Base-by-base conservation (phyloP, 1,284 basidiomycete genomes). In the Melampsora abietis-canadensis region DNA sequence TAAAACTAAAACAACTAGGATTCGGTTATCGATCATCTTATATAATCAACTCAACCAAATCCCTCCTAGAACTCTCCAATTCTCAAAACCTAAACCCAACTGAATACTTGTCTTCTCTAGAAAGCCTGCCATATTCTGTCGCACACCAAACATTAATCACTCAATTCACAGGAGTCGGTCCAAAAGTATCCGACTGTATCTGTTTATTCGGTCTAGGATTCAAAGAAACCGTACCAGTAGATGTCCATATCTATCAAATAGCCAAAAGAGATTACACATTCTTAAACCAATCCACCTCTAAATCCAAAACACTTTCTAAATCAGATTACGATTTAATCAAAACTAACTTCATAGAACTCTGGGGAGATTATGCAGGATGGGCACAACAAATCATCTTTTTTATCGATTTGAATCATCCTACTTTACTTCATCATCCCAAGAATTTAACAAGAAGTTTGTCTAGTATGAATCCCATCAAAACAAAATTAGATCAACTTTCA, bases 21-120 rank as follows among this genome's bases (percentile, higher is more conserved):
- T 98, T 98, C 83, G 96, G 96, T 0, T 98, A 98, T 80, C 89
- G 96, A 47, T 94, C 96, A 0, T 86, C 89, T 64, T 99, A 90
- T 80, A 89, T 99, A 54, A 88, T 92, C 66, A 86, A 87, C 61
- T 92, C 94, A 24, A 14, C 24, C 73, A 68, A 68, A 17, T 31
- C 12, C 27, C 19, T n/a, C 24, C 5, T n/a, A 19, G 40, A n/a
- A 12, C 27, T 27, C 31, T 34, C 12, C 5, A 12, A 2, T 12
- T 40, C 37, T 7, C 37, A 40, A 47, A 31, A 40, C 19, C 34
- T 44, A 27, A 44, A 63, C 24, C 68, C 76, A 79, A 12, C 87
- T 88, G 76, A 82, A 83, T 17, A 83, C 88, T 0, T 87, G 89
- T 76, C 79, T 17, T 44, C 40, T 67, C 21, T 82, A 80, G 2